phyloP scores from a whole-genome alignment of 768 basidiomycete genomes.

The Galerina sulciceps region DNA sequence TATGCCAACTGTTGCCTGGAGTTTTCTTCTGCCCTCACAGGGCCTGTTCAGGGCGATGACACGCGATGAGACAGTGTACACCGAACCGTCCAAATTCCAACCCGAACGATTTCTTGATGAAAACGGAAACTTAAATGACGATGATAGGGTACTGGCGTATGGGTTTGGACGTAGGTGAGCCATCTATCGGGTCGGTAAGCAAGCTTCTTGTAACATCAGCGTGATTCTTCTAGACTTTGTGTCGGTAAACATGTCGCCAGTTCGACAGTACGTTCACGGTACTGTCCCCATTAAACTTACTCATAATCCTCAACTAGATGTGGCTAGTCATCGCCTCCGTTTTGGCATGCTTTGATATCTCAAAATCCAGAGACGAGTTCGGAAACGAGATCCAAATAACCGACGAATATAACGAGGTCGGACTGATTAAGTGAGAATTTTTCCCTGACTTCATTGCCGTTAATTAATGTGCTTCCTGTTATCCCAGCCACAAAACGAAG shows the following conservation, averaged over 20 bases:
- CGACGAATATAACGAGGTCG: slow-evolving; percentile 11
- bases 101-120: slow-evolving; percentile 31
- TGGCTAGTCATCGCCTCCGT: slow-evolving; percentile 23
- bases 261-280: slow-evolving; percentile 4
- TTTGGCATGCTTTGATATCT: slow-evolving; percentile 19
- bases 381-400: slow-evolving; percentile 23
- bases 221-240: slow-evolving; percentile 11
- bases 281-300: too few relatives aligned
- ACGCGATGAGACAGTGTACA: slow-evolving; percentile 27
- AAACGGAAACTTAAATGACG: slow-evolving; percentile 8
- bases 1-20: background rate
- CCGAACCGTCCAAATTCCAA: slow-evolving; percentile 27
- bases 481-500: background rate
- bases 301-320: background rate
- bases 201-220: background rate
- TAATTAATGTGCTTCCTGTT: background rate
- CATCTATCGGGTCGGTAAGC: background rate
- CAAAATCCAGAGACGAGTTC: slow-evolving; percentile 15
- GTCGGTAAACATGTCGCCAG: slow-evolving; percentile 16
- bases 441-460: too few relatives aligned
- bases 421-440: background rate
- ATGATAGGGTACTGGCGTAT: slow-evolving; percentile 14
- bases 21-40: too few relatives aligned
- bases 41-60: slow-evolving; percentile 23
- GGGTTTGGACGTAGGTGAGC: slow-evolving; percentile 26